These are phyloP conservation scores for Rubus idaeus DNA, from an alignment of 306 rosid species.

Conservation along the genomic window DNA sequence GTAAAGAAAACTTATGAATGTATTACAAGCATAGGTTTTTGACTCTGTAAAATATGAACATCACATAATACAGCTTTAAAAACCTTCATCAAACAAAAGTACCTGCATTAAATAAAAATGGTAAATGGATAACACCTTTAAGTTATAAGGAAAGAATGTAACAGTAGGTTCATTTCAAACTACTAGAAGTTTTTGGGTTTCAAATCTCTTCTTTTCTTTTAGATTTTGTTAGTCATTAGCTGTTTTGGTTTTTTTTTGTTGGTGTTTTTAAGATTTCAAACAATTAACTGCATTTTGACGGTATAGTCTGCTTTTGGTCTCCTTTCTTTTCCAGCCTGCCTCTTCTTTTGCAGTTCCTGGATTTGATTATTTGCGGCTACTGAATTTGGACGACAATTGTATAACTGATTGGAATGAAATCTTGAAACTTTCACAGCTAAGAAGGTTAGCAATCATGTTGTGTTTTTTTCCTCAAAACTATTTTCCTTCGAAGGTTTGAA, in stretches of 20 bases:
- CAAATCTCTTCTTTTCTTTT: constrained; percentile 3
- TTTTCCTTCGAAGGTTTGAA: constrained; percentile 1
- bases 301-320: constrained; percentile 19
- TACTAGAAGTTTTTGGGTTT: neutral
- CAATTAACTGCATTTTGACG: constrained; percentile 22
- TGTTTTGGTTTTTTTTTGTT: neutral
- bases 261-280: constrained; percentile 3
- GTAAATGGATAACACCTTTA: neutral
- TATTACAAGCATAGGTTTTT: neutral
- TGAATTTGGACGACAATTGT: constrained; percentile 87
- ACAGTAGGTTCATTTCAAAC: neutral
- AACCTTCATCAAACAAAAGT: neutral
- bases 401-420: constrained; percentile 82
- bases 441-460: constrained; percentile 47
- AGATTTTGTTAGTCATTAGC: constrained; percentile 3
- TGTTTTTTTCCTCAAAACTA: constrained; percentile 3
- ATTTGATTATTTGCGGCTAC: constrained; percentile 69
- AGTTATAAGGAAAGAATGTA: neutral
- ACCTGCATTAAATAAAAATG: neutral
- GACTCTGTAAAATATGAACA: neutral
- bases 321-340: constrained; percentile 52
- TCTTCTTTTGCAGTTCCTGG: constrained; percentile 74
- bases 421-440: constrained; percentile 72
- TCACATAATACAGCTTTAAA: neutral
- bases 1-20: neutral